Evolutionary conservation across 2,329 filamentous ascomycete genomes (phyloP).

Genomic region (Arachnomyces sp.): DNA sequence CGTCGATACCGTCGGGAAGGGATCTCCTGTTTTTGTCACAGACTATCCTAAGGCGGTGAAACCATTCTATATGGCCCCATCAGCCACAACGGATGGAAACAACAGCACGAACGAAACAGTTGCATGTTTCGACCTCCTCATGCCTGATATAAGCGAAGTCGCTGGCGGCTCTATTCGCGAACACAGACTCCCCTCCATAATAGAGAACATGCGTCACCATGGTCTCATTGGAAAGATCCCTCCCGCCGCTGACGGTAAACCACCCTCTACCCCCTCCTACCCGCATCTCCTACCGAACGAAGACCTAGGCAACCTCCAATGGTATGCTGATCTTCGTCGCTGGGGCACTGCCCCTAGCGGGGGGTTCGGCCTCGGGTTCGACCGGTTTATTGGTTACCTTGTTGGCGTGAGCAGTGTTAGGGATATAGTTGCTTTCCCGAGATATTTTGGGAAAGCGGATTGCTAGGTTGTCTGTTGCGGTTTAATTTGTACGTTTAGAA

Average conservation of each 20-base stretch:
- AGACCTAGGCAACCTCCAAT: slow-evolving; percentile 53
- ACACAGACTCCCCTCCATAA: slow-evolving; percentile 59
- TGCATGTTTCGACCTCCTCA: slow-evolving; percentile 82
- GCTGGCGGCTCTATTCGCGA: slow-evolving; percentile 86
- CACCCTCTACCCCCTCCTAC: slow-evolving; percentile 20
- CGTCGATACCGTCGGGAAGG: slow-evolving; percentile 56
- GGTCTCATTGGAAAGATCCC: slow-evolving; percentile 44
- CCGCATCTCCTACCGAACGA: slow-evolving; percentile 30
- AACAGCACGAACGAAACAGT: slow-evolving; percentile 47
- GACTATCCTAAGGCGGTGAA: slow-evolving; percentile 85
- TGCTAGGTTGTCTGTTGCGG: slow-evolving; percentile 25
- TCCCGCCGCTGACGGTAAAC: slow-evolving; percentile 5
- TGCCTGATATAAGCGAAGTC: slow-evolving; percentile 78
- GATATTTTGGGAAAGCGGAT: slow-evolving; percentile 52
- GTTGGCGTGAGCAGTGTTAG: slow-evolving; percentile 72
- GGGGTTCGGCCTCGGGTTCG: slow-evolving; percentile 84
- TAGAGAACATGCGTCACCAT: slow-evolving; percentile 61
- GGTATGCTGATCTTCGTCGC: slow-evolving; percentile 80
- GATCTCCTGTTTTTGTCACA: slow-evolving; percentile 76
- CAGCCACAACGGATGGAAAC: slow-evolving; percentile 17
- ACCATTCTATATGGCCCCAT: slow-evolving; percentile 79
- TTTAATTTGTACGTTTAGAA: slow-evolving; percentile 10
- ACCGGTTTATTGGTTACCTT: slow-evolving; percentile 76
- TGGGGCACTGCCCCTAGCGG: slow-evolving; percentile 91
- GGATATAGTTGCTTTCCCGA: slow-evolving; percentile 78